Percentiles rank a stretch among this genome's conserved stretches.
Conservation (phyloP, 2,329 filamentous ascomycete genomes). For the Niveomyces coronatus region DNA sequence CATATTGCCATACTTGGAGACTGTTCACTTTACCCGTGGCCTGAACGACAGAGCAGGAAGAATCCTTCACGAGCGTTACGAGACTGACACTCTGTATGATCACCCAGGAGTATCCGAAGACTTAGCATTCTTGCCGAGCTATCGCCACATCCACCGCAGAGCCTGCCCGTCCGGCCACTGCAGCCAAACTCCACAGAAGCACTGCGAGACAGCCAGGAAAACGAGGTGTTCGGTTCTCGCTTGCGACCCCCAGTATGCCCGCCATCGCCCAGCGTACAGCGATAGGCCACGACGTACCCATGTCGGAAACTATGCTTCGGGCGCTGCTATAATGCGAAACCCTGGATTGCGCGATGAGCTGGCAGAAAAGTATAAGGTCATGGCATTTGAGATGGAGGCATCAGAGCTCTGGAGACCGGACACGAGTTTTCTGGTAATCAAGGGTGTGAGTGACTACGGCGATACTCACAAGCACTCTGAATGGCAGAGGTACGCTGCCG, state of each 20-base stretch:
- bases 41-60: too few species aligned
- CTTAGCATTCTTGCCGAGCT: background rate
- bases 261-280: background rate
- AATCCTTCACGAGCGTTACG: too few species aligned
- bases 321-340: background rate
- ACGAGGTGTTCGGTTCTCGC: background rate
- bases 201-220: background rate
- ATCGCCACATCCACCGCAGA: constrained; percentile 2
- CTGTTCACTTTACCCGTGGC: too few species aligned
- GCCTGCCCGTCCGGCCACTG: background rate
- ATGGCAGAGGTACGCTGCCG: constrained; percentile 13
- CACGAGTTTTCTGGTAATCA: constrained; percentile 21
- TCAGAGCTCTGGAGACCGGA: background rate
- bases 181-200: background rate
- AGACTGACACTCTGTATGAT: too few species aligned
- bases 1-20: background rate
- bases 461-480: constrained; percentile 25
- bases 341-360: background rate
- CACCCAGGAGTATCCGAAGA: background rate
- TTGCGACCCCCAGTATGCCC: background rate
- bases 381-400: constrained; percentile 3
- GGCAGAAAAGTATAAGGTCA: background rate
- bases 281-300: background rate
- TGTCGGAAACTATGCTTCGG: constrained; percentile 1
- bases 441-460: constrained; percentile 28